Percentiles rank a stretch among this genome's conserved stretches.
Evolutionary conservation across 2,329 filamentous ascomycete species (phyloP).

Genomic region (Zalaria obscura): DNA sequence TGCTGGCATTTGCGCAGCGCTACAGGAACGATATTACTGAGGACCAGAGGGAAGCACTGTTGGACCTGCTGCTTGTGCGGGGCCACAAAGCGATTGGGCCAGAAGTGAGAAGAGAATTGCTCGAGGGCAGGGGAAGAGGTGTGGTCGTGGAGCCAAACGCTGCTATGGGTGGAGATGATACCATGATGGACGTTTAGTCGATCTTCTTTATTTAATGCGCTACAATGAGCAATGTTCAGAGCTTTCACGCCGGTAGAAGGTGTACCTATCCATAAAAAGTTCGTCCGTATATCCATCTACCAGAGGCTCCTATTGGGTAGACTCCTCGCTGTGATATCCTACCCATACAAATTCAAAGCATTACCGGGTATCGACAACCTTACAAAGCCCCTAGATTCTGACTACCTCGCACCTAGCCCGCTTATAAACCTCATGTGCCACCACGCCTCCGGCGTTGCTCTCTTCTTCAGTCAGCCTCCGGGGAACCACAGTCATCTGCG

Average conservation of each 20-base stretch:
- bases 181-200: constrained; percentile 50
- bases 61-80: constrained; percentile 73
- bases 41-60: constrained; percentile 77
- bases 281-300: too few species aligned
- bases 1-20: constrained; percentile 82
- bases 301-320: too few species aligned
- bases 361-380: too few species aligned
- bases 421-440: constrained; percentile 66
- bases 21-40: constrained; percentile 96
- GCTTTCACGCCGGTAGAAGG: background rate
- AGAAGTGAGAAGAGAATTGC: constrained; percentile 74
- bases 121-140: constrained; percentile 77
- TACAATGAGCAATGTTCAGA: too few species aligned
- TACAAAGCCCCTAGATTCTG: constrained; percentile 42
- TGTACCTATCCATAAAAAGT: too few species aligned
- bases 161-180: constrained; percentile 62
- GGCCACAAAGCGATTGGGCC: constrained; percentile 83
- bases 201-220: background rate
- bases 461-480: constrained; percentile 46
- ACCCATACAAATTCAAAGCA: too few species aligned
- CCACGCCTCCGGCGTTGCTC: constrained; percentile 38
- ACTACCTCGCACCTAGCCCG: constrained; percentile 77
- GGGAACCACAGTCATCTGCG: constrained; percentile 61
- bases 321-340: too few species aligned
- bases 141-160: constrained; percentile 46